Evolutionary conservation across 257 asterid species (phyloP).

Genomic region (Datura wrightii): DNA sequence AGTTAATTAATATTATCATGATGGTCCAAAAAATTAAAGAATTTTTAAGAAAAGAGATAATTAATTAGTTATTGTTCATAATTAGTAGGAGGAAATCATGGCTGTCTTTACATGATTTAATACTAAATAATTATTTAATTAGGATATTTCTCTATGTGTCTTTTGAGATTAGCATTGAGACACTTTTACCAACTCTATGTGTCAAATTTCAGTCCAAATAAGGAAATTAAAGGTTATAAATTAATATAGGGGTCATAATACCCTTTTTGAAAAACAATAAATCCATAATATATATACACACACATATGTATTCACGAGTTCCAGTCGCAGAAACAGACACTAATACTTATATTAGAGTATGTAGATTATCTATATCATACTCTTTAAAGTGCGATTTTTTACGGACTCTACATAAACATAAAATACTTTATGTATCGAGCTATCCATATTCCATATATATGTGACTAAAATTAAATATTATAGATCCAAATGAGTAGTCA

Average conservation of each 20-base stretch:
- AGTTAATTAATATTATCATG: slow-evolving; percentile 43
- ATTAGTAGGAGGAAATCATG: slow-evolving; percentile 62
- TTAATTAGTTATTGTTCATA: slow-evolving; percentile 31
- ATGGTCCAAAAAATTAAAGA: slow-evolving; percentile 38
- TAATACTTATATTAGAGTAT: too few species aligned
- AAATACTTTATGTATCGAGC: too few species aligned
- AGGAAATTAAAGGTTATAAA: slow-evolving; percentile 5
- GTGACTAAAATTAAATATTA: background rate
- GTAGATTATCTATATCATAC: too few species aligned
- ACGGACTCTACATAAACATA: too few species aligned
- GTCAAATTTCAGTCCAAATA: slow-evolving; percentile 34
- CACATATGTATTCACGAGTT: too few species aligned
- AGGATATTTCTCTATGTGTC: slow-evolving; percentile 43
- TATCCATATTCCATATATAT: background rate
- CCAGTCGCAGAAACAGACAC: too few species aligned
- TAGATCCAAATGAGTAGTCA: slow-evolving; percentile 36
- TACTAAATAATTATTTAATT: slow-evolving; percentile 40
- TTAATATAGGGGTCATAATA: background rate
- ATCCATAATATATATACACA: too few species aligned
- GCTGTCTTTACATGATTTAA: slow-evolving; percentile 53
- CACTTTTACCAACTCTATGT: slow-evolving; percentile 54
- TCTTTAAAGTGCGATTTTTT: too few species aligned
- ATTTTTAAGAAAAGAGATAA: background rate
- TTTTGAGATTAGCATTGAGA: slow-evolving; percentile 55
- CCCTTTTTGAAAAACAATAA: background rate